Base-by-base conservation (phyloP, 1,139 yeast genomes). In the Maudiozyma humilis region DNA sequence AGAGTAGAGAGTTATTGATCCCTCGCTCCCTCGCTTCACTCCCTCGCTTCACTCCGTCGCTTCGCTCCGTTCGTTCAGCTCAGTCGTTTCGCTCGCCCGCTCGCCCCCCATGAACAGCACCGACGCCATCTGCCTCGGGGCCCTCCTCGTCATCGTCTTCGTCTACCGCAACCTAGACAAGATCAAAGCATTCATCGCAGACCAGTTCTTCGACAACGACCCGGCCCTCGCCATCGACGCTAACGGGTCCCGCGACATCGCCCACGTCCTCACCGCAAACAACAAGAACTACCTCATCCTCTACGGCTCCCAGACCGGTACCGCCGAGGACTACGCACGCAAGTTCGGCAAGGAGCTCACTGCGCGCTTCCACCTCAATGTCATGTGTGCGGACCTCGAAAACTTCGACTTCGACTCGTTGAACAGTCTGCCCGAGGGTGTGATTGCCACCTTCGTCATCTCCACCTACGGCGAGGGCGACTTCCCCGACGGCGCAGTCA, bases 381-480 rank as follows among this genome's bases (percentile, higher is more conserved):
- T 91, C 4, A 79, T 91, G 82, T 78, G 82, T 45, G 94, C 85
- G 5, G 97, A 89, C 64, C 73, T 88, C 48, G 94, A 89, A 42
- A 93, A 86, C 59, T 80, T 76, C 55, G 96, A 89, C 52, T 84
- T 73, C 60, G 96, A 88, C 42, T 79, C 77, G 51, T 70, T 91
- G 46, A 73, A 76, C 57, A 72, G 72, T 45, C 71, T 83, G 47
- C 73, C 73, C 23, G 68, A 69, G 19, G 76, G 76, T 48, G 50
- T 58, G 17, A 64, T 73, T 40, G 78, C 81, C 14, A 78, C 85
- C 40, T 83, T 89, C 61, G 73, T 91, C 57, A 70, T 87, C 68
- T 94, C 97, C 34, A 87, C 96, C 8, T 91, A 91, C 57, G 98
- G 98, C 55, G 98, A 91, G 68, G 98, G 98, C 60, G 98, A 91